Conservation (phyloP, 2,329 filamentous ascomycete genomes). For the Sporothrix pallida region DNA sequence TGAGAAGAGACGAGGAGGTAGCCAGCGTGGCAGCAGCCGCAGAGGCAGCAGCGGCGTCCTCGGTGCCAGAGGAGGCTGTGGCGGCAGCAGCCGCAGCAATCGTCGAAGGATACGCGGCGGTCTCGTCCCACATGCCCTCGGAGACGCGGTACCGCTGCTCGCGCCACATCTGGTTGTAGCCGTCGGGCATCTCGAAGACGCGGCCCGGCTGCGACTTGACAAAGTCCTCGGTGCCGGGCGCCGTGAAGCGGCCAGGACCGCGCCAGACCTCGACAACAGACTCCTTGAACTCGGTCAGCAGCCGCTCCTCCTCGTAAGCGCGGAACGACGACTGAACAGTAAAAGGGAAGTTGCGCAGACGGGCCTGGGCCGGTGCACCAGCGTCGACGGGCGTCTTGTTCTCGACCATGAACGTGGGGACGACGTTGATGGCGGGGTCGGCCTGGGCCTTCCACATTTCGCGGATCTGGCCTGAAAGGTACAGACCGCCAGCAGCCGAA, state of each 20-base stretch:
- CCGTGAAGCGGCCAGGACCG: constrained; percentile 71
- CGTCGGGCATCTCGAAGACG: constrained; percentile 96
- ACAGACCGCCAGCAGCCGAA: constrained; percentile 85
- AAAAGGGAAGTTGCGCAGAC: constrained; percentile 71
- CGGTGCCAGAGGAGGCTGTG: not conserved
- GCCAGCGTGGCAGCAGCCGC: constrained; percentile 29
- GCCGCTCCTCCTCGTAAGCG: constrained; percentile 85
- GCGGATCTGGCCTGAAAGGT: constrained; percentile 87
- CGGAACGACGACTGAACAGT: constrained; percentile 73
- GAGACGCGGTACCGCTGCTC: constrained; percentile 83
- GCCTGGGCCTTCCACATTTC: constrained; percentile 68
- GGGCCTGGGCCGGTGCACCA: constrained; percentile 76
- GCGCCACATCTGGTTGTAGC: constrained; percentile 93
- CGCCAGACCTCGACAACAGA: constrained; percentile 94
- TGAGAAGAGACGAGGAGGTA: constrained; percentile 18
- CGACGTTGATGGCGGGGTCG: constrained; percentile 65
- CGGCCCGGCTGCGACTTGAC: constrained; percentile 75
- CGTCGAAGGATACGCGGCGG: constrained; percentile 65
- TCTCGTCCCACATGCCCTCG: constrained; percentile 90
- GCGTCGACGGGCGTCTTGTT: constrained; percentile 90
- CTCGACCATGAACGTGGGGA: constrained; percentile 83
- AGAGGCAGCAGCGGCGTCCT: constrained; percentile 45
- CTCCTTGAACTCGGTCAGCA: constrained; percentile 96
- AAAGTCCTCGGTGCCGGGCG: constrained; percentile 75
- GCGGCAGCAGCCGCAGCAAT: constrained; percentile 35